These are phyloP conservation scores for Trichoderma hamatum DNA, from an alignment of 2,329 filamentous ascomycete species.

Conservation along the genomic window DNA sequence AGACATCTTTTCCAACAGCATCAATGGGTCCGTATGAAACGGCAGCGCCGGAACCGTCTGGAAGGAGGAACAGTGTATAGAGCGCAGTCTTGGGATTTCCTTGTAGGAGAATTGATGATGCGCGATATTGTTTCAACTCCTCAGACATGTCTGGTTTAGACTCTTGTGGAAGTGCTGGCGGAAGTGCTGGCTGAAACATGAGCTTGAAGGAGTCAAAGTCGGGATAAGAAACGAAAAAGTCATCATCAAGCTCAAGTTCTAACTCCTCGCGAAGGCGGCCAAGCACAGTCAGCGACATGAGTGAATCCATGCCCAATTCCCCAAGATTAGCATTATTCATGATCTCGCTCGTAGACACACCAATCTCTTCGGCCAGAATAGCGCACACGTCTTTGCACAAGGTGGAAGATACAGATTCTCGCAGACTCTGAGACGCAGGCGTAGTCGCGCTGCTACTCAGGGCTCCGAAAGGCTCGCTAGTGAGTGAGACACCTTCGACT, in stretches of 20 bases:
- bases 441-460: constrained; percentile 1
- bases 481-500: background rate
- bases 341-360: constrained; percentile 23
- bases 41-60: constrained; percentile 61
- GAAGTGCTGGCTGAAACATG: constrained; percentile 3
- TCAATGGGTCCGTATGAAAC: constrained; percentile 60
- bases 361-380: constrained; percentile 27
- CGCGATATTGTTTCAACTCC: constrained; percentile 20
- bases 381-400: constrained; percentile 1
- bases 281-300: constrained; percentile 60
- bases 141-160: background rate
- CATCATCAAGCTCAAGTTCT: constrained; percentile 56
- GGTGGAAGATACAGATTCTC: background rate
- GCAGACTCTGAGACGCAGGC: constrained; percentile 3
- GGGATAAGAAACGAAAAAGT: constrained; percentile 55
- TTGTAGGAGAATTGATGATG: constrained; percentile 20
- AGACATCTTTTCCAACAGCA: constrained; percentile 47
- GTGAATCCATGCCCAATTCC: constrained; percentile 62
- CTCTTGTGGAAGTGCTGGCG: too few relatives aligned
- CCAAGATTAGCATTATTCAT: constrained; percentile 53
- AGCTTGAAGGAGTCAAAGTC: constrained; percentile 58
- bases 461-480: background rate
- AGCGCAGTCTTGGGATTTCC: constrained; percentile 16
- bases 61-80: constrained; percentile 38
- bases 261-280: constrained; percentile 60